Conservation (phyloP, 441 rosid genomes). For the Mallotus japonicus region DNA sequence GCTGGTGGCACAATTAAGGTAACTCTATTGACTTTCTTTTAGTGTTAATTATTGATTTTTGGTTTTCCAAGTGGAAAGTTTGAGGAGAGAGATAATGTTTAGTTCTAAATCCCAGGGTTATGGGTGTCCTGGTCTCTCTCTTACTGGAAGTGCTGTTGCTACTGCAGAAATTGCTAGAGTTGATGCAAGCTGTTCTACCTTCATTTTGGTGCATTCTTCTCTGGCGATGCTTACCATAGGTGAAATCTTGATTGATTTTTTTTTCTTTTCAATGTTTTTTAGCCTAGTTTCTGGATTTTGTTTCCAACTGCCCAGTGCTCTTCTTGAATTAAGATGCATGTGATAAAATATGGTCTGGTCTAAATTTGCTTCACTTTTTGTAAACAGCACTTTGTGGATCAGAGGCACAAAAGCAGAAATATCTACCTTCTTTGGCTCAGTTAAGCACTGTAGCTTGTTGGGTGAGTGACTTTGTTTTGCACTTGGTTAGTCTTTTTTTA, state of each 20-base stretch:
- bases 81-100: conserved; percentile 16
- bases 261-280: neutral
- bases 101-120: conserved; percentile 57
- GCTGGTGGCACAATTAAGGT: conserved; percentile 93
- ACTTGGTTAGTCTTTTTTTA: neutral
- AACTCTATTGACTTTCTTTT: conserved; percentile 2
- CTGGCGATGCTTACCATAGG: conserved; percentile 94
- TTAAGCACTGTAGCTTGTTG: conserved; percentile 69
- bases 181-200: conserved; percentile 94
- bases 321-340: conserved; percentile 6
- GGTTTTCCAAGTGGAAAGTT: conserved; percentile 13
- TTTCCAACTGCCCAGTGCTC: neutral
- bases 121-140: conserved; percentile 89
- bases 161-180: conserved; percentile 86
- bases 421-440: conserved; percentile 81
- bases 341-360: conserved; percentile 14
- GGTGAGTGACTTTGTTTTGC: conserved; percentile 48
- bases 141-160: conserved; percentile 66
- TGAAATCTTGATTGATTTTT: conserved; percentile 30
- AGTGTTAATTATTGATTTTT: neutral
- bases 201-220: conserved; percentile 82
- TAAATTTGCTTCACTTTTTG: conserved; percentile 28
- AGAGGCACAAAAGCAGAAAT: conserved; percentile 77
- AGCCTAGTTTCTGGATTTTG: neutral
- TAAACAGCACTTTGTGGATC: conserved; percentile 84